These are phyloP conservation scores for Clarireedia monteithiana DNA, from an alignment of 2,329 filamentous ascomycete species.

Conservation along the genomic window DNA sequence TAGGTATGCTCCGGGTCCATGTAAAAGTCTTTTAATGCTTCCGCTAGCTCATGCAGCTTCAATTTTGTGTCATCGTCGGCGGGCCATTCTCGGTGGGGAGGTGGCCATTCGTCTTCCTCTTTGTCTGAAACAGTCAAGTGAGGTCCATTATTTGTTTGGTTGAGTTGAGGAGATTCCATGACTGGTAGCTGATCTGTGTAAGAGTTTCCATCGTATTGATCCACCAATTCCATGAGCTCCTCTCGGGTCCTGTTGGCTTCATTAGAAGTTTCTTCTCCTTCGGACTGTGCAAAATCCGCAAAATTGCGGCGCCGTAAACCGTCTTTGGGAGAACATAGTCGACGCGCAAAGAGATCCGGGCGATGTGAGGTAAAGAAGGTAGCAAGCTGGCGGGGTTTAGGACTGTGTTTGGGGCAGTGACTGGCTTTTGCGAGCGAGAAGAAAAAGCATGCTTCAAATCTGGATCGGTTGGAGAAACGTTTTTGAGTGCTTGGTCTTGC, in stretches of 20 bases:
- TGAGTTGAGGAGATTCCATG: slow-evolving; percentile 43
- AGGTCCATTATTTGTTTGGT: slow-evolving; percentile 43
- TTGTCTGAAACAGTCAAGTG: slow-evolving; percentile 43
- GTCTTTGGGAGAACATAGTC: slow-evolving; percentile 2
- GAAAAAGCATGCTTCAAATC: slow-evolving; percentile 30
- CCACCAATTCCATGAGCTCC: slow-evolving; percentile 46
- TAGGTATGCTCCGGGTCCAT: slow-evolving; percentile 27
- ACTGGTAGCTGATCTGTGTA: slow-evolving; percentile 47
- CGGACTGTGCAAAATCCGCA: slow-evolving; percentile 3
- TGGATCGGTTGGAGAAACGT: slow-evolving; percentile 11
- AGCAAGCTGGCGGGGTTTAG: slow-evolving; percentile 10
- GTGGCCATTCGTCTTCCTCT: slow-evolving; percentile 36
- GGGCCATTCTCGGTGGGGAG: slow-evolving; percentile 24
- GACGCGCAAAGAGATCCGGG: slow-evolving; percentile 10
- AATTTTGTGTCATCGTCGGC: slow-evolving; percentile 21
- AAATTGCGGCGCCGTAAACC: slow-evolving; percentile 14
- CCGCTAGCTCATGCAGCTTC: slow-evolving; percentile 20
- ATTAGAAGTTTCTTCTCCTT: slow-evolving; percentile 1
- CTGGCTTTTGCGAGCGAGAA: slow-evolving; percentile 25
- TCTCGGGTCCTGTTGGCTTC: slow-evolving; percentile 29
- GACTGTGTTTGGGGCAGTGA: slow-evolving; percentile 23
- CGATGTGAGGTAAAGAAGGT: slow-evolving; percentile 18
- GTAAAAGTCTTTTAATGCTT: slow-evolving; percentile 15
- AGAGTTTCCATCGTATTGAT: slow-evolving; percentile 38
- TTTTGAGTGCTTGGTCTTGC: neutral